Percentiles rank a stretch among this genome's conserved stretches.
These are phyloP conservation scores for Pythium vanterpoolii DNA, from an alignment of 352 stramenopile genomes.

Conservation along the genomic window DNA sequence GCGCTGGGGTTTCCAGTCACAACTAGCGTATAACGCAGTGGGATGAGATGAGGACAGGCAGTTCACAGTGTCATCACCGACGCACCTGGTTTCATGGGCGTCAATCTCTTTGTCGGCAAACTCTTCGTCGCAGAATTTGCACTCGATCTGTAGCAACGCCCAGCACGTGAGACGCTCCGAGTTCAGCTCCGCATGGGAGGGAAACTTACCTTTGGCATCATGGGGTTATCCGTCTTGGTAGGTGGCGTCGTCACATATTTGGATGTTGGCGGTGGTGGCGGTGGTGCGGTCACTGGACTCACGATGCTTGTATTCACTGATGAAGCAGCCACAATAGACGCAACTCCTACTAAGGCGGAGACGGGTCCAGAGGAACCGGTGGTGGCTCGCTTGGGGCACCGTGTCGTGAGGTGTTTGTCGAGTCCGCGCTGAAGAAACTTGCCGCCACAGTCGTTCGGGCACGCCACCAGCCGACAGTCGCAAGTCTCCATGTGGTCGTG, in stretches of 20 bases:
- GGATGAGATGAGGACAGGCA: neutral
- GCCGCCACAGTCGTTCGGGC: constrained; percentile 70
- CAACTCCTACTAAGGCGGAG: neutral
- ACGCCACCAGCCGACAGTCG: constrained; percentile 73
- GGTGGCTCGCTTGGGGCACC: constrained; percentile 38
- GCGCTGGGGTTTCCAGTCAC: constrained; percentile 73
- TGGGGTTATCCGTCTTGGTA: neutral
- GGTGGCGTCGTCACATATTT: neutral
- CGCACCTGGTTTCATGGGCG: constrained; percentile 55
- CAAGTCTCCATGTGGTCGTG: constrained; percentile 82
- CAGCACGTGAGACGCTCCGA: neutral
- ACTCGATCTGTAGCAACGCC: constrained; percentile 36
- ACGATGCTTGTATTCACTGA: neutral
- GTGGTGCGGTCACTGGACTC: neutral
- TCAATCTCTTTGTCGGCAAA: constrained; percentile 51
- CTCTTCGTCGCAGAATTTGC: constrained; percentile 82
- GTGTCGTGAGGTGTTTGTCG: constrained; percentile 67
- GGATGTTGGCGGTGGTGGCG: constrained; percentile 6
- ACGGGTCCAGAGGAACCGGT: neutral
- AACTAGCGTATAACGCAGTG: constrained; percentile 29
- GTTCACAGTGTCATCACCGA: neutral
- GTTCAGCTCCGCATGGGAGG: neutral
- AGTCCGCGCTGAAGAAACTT: constrained; percentile 81
- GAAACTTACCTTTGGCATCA: neutral
- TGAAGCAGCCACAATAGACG: neutral